Evolutionary conservation across 768 basidiomycete genomes (phyloP).

Genomic region (Suillus ampliporus): DNA sequence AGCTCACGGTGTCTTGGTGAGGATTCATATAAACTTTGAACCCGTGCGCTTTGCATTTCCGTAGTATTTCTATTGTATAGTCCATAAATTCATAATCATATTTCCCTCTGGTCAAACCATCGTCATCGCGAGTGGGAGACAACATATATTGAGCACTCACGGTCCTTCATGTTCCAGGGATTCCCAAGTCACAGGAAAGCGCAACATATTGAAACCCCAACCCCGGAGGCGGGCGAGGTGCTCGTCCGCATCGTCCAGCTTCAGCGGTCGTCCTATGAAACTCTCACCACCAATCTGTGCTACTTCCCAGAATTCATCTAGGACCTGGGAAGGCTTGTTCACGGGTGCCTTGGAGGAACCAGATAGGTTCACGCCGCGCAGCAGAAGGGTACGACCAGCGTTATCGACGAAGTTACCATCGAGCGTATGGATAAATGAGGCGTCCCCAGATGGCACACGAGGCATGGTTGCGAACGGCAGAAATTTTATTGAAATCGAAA

Average conservation of each 20-base stretch:
- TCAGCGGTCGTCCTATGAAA: slow-evolving; percentile 81
- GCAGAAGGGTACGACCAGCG: slow-evolving; percentile 73
- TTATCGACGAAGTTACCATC: slow-evolving; percentile 76
- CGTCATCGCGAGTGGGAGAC: slow-evolving; percentile 3
- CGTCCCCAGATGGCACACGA: slow-evolving; percentile 62
- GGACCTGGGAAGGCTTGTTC: slow-evolving; percentile 66
- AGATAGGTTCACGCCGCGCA: slow-evolving; percentile 95
- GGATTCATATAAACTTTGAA: slow-evolving; percentile 94
- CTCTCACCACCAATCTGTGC: slow-evolving; percentile 72
- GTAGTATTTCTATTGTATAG: slow-evolving; percentile 85
- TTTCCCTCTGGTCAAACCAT: slow-evolving; percentile 60
- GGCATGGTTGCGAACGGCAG: slow-evolving; percentile 60
- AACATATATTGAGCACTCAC: slow-evolving; percentile 58
- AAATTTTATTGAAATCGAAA: background rate
- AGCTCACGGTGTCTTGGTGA: slow-evolving; percentile 89
- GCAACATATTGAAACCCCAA: slow-evolving; percentile 93
- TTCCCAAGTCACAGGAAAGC: slow-evolving; percentile 93
- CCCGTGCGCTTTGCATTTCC: slow-evolving; percentile 90
- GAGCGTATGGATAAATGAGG: slow-evolving; percentile 68
- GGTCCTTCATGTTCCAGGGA: slow-evolving; percentile 92
- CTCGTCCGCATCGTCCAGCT: slow-evolving; percentile 86
- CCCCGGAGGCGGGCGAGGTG: slow-evolving; percentile 85
- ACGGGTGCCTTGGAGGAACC: slow-evolving; percentile 87
- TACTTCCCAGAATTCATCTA: slow-evolving; percentile 82
- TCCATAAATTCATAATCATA: slow-evolving; percentile 94